Base-by-base conservation (phyloP, 345 rosid species). In the Lepidium africanum region DNA sequence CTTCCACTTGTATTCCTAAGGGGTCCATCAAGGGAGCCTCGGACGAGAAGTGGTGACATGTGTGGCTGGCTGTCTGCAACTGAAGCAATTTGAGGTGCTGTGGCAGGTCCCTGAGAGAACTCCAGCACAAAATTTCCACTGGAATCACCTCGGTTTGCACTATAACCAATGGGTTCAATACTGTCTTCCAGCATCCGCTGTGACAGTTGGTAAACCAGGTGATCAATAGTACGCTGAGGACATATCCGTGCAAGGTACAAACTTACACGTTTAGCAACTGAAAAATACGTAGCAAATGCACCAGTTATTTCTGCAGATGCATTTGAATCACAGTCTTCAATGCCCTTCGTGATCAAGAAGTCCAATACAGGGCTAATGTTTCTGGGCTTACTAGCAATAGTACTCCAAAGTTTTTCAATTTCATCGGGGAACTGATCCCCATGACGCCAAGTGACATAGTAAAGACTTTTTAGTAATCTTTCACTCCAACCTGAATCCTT, bases 401-500 rank as follows among this genome's bases (percentile, higher is more conserved):
- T 94, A 79, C 95, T 89, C 99, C 99, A 94, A 49, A 94, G 90
- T 77, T 94, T 91, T 79, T 94, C 99, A 65, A 94, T 94, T 81
- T 94, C 99, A 82, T 94, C 96, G 27, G 99, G 99, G 65, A 91
- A 94, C 76, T 94, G 96, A 80, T 94, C 97, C 45, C 96, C 99
- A 39, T 94, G 99, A 45, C 99, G 83, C 97, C 95, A 89, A 12
- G 99, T 94, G 62, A 94, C 99, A 61, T 94, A 94, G 77, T 94
- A 94, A 73, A 94, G 97, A 77, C 97, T 91, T 85, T 94, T 94
- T 43, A 94, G 73, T 79, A 89, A 79, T 76, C 99, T 85, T 63
- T 91, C 97, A 81, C 96, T 86, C 99, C 99, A 94, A 71, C 97
- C 97, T 0, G 99, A 89, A 72, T 94, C 99, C 85, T 89, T 94